phyloP scores from a whole-genome alignment of 2,329 filamentous ascomycete genomes.

The Nemania sp. region DNA sequence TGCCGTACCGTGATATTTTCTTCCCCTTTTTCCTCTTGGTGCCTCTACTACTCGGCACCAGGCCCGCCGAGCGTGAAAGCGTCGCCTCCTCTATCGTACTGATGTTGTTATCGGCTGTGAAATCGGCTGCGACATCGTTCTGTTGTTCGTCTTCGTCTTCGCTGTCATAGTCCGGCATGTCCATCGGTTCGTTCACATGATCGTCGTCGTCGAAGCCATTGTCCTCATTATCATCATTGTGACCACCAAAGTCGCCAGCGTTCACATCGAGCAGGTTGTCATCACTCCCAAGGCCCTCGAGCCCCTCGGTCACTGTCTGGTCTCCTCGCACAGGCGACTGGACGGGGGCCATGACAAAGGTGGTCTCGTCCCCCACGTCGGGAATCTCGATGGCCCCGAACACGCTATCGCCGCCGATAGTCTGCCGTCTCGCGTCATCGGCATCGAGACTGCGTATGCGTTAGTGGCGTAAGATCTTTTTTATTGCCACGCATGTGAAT shows the following conservation, averaged over 20 bases:
- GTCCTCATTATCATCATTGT: constrained; percentile 31
- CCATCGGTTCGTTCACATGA: constrained; percentile 33
- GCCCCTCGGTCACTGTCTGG: constrained; percentile 28
- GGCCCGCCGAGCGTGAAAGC: neutral
- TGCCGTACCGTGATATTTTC: constrained; percentile 71
- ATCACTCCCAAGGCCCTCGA: constrained; percentile 31
- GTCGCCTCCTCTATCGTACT: constrained; percentile 18
- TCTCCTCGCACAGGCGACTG: constrained; percentile 40
- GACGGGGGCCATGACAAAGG: constrained; percentile 52
- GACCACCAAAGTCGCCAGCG: constrained; percentile 32
- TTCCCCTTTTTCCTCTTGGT: constrained; percentile 51
- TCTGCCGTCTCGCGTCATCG: constrained; percentile 47
- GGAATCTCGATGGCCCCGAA: constrained; percentile 56
- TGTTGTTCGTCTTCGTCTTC: constrained; percentile 25
- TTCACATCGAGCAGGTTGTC: constrained; percentile 30
- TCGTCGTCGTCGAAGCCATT: constrained; percentile 34
- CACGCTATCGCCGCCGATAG: constrained; percentile 52
- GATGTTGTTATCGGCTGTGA: constrained; percentile 25
- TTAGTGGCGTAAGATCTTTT: constrained; percentile 13
- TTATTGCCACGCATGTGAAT: too few relatives aligned
- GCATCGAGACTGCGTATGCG: constrained; percentile 40
- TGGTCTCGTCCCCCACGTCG: constrained; percentile 54
- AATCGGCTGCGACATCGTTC: constrained; percentile 18
- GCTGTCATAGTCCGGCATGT: constrained; percentile 32
- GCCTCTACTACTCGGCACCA: constrained; percentile 18